Conservation (phyloP, 2,329 filamentous ascomycete species). For the Cladobotryum protrusum region DNA sequence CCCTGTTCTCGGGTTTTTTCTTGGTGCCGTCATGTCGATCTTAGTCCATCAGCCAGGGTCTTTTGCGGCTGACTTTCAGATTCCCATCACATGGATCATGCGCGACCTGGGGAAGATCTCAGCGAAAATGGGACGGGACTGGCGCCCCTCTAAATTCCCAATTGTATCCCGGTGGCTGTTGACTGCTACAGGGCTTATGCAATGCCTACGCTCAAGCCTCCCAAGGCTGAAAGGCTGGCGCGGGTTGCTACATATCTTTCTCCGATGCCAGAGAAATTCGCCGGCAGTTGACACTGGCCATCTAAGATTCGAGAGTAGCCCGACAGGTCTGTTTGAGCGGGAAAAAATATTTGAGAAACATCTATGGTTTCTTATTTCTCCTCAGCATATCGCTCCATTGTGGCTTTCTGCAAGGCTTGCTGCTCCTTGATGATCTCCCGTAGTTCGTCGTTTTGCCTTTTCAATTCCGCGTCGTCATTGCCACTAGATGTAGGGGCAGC, state of each 20-base stretch:
- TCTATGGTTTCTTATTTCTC: not conserved
- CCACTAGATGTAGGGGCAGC: constrained; percentile 19
- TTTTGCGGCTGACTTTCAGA: too few relatives aligned
- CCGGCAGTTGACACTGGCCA: too few relatives aligned
- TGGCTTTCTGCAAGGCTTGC: constrained; percentile 28
- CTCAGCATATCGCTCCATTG: constrained; percentile 6
- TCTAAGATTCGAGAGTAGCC: not conserved
- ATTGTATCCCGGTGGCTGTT: not conserved
- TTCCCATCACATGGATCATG: not conserved
- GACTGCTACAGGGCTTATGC: not conserved
- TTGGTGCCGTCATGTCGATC: too few relatives aligned
- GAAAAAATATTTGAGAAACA: not conserved
- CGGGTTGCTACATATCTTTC: constrained; percentile 10
- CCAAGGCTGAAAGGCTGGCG: constrained; percentile 14
- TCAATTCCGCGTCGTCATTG: constrained; percentile 16
- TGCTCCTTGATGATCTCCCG: constrained; percentile 35
- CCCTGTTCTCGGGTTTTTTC: too few relatives aligned
- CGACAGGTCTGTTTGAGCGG: not conserved
- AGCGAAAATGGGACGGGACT: not conserved
- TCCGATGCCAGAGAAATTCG: not conserved
- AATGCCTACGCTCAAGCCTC: constrained; percentile 11
- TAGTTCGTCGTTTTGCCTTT: constrained; percentile 32
- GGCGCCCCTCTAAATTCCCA: not conserved
- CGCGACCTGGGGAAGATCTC: not conserved
- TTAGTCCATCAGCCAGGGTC: too few relatives aligned